phyloP scores from a whole-genome alignment of 179 eudicot genomes.

The Corrigiola litoralis region DNA sequence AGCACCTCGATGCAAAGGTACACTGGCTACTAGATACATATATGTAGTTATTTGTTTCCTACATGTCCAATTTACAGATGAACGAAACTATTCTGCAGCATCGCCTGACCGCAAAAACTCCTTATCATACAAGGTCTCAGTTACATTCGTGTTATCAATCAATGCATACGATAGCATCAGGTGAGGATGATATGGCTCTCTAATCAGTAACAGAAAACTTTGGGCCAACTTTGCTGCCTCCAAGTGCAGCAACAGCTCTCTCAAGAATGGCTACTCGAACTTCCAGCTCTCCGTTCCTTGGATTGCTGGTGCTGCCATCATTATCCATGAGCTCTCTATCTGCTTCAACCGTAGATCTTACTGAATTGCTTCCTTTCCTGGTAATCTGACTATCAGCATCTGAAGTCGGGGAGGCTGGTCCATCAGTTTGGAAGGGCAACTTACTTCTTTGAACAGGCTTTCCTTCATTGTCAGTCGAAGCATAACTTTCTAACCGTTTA shows the following conservation, averaged over 20 bases:
- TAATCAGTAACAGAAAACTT: neutral
- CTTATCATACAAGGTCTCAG: too few species aligned
- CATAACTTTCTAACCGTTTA: conserved; percentile 11
- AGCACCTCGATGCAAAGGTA: too few species aligned
- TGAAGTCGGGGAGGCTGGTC: conserved; percentile 6
- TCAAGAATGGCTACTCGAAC: conserved; percentile 17
- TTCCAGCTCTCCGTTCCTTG: neutral
- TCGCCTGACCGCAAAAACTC: too few species aligned
- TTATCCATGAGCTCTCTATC: neutral
- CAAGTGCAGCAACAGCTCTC: conserved; percentile 13
- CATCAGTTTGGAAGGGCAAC: neutral
- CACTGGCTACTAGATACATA: too few species aligned
- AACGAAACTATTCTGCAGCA: too few species aligned
- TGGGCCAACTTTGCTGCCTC: neutral
- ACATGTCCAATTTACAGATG: too few species aligned
- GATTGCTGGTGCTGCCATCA: neutral
- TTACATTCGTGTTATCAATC: too few species aligned
- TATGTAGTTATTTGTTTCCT: too few species aligned
- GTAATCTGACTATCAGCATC: conserved; percentile 11
- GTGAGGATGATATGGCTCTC: too few species aligned
- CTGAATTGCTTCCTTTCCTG: neutral
- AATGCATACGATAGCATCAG: too few species aligned
- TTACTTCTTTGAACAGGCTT: neutral
- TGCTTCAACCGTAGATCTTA: neutral
- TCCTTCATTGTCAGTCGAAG: conserved; percentile 6